Percentiles rank a stretch among this genome's conserved stretches.
Conservation (phyloP, 352 stramenopile genomes). For the Pythium rishiriense region DNA sequence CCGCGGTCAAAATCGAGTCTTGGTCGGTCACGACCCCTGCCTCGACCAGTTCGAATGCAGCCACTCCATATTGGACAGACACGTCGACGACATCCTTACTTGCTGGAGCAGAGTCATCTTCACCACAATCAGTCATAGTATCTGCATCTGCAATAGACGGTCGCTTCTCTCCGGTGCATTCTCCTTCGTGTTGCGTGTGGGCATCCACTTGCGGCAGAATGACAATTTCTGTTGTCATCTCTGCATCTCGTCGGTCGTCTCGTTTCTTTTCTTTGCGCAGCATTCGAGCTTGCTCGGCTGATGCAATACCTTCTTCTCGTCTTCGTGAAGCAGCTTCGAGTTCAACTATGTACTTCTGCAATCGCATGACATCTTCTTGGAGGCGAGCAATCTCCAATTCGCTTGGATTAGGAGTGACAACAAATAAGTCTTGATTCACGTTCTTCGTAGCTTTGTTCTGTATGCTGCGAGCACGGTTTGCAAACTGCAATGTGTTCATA, state of each 20-base stretch:
- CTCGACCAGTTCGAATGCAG: neutral
- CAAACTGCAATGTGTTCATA: constrained; percentile 71
- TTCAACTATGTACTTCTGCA: constrained; percentile 13
- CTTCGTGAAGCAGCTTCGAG: constrained; percentile 12
- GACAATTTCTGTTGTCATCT: constrained; percentile 24
- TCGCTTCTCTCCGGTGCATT: constrained; percentile 1
- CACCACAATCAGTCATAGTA: constrained; percentile 13
- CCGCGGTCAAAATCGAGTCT: neutral
- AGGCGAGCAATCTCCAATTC: constrained; percentile 48
- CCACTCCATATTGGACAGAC: constrained; percentile 5
- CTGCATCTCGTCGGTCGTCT: constrained; percentile 15
- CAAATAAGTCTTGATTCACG: constrained; percentile 3
- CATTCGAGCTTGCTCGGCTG: constrained; percentile 4
- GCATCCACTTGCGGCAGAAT: constrained; percentile 21
- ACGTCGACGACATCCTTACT: neutral
- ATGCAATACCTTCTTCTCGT: constrained; percentile 13
- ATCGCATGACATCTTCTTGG: constrained; percentile 37
- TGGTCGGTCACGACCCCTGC: neutral
- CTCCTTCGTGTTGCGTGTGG: constrained; percentile 21
- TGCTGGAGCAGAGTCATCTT: neutral
- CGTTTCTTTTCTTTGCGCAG: constrained; percentile 18
- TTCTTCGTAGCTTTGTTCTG: constrained; percentile 79
- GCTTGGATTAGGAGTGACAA: constrained; percentile 21
- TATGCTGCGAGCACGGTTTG: constrained; percentile 69
- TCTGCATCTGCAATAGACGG: neutral